Base-by-base conservation (phyloP, 495 filamentous ascomycete genomes). In the Aspergillus biplanus region DNA sequence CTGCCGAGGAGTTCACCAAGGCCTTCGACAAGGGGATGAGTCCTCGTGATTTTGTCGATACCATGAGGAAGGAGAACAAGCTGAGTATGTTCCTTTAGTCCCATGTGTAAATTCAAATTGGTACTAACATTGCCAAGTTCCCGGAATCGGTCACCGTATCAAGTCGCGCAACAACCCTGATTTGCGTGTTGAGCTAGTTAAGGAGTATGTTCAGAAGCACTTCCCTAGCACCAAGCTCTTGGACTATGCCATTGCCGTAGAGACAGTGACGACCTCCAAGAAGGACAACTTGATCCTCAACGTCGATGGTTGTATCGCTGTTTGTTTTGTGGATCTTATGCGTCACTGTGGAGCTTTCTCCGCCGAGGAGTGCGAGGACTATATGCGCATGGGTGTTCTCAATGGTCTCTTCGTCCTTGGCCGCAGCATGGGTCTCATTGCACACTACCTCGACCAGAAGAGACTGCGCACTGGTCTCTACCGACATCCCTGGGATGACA, bases 221-320 rank as follows among this genome's bases (percentile, higher is more conserved):
- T 99, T 99, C 89, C 93, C 95, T 63, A 92, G 83, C 80, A 89
- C 89, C 87, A 97, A 97, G 84, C 88, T 97, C 75, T 90, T 99
- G 69, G 95, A 99, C 82, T 99, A 96, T 78, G 95, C 95, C 69
- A 89, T 99, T 74, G 95, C 95, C 9, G 95, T 99, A 58, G 95
- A 99, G 86, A 90, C 91, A 3, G 95, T 99, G 66, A 99, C 95
- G 34, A 99, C 95, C 8, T 97, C 92, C 66, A 99, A 99, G 90
- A 99, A 99, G 87, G 95, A 99, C 83, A 99, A 98, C 86, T 88
- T 99, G 61, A 99, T 99, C 70, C 89, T 99, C 65, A 99, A 99
- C 85, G 95, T 99, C 58, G 95, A 99, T 76, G 95, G 95, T 66
- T 96, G 92, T 77, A 87, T 99, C 68, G 95, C 95, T 67, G 95